Evolutionary conservation across 2,329 filamentous ascomycete genomes (phyloP).

Genomic region (Ascochyta rabiei): DNA sequence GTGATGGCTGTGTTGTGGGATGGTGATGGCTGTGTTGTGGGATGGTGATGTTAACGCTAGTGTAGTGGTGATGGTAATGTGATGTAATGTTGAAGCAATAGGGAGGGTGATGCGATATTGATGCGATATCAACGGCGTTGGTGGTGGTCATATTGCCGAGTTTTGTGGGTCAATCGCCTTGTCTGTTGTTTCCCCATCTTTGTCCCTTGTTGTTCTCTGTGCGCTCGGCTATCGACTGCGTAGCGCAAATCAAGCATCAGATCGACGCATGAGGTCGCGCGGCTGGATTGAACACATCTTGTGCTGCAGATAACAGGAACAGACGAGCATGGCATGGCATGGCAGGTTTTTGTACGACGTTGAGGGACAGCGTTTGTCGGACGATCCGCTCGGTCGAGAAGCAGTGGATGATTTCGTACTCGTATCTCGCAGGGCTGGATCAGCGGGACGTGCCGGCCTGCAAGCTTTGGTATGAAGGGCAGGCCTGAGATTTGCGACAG

Average conservation of each 20-base stretch:
- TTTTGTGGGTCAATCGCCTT: no score
- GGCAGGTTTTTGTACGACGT: neutral
- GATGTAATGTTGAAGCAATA: no score
- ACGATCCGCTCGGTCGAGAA: constrained; percentile 1
- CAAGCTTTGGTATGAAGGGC: neutral
- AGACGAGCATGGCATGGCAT: neutral
- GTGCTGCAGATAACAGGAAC: neutral
- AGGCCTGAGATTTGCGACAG: neutral
- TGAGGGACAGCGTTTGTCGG: neutral
- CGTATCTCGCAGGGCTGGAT: constrained; percentile 8
- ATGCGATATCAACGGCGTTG: no score
- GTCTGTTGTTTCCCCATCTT: no score
- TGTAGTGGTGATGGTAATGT: no score
- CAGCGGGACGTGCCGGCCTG: neutral
- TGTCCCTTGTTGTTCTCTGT: no score
- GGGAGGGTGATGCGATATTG: no score
- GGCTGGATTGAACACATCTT: constrained; percentile 1
- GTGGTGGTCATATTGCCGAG: no score
- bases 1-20: no score
- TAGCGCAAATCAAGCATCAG: neutral
- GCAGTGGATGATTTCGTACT: neutral
- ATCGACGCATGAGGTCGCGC: constrained; percentile 2
- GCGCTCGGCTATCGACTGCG: neutral
- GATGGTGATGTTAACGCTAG: no score
- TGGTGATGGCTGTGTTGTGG: no score